Evolutionary conservation across 2,329 filamentous ascomycete species (phyloP).

Genomic region (Sporothrix luriei): DNA sequence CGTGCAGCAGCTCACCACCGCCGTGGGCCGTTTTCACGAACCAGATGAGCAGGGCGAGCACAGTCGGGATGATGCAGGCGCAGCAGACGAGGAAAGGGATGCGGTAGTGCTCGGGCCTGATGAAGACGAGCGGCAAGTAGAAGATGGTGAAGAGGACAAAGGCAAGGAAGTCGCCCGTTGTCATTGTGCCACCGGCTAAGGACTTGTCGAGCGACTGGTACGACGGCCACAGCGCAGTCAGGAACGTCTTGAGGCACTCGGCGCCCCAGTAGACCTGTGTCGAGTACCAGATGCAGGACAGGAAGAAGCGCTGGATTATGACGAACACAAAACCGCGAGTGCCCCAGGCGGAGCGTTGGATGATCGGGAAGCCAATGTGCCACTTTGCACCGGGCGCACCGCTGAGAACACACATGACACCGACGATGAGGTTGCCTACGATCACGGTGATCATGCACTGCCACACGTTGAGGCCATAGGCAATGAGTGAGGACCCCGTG

Average conservation of each 20-base stretch:
- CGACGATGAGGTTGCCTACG: slow-evolving; percentile 48
- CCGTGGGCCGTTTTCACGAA: slow-evolving; percentile 42
- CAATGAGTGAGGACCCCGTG: slow-evolving; percentile 38
- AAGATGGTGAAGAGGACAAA: slow-evolving; percentile 40
- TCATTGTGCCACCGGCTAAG: slow-evolving; percentile 38
- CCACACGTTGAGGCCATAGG: slow-evolving; percentile 26
- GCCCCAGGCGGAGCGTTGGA: slow-evolving; percentile 47
- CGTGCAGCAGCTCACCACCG: slow-evolving; percentile 40
- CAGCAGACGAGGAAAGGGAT: slow-evolving; percentile 41
- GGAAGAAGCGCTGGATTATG: slow-evolving; percentile 49
- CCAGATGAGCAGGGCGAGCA: slow-evolving; percentile 45
- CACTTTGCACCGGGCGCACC: slow-evolving; percentile 47
- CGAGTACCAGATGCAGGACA: slow-evolving; percentile 56
- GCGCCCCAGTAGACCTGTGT: slow-evolving; percentile 48
- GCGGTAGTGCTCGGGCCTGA: slow-evolving; percentile 48
- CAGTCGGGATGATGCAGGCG: slow-evolving; percentile 40
- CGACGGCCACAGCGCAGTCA: slow-evolving; percentile 39
- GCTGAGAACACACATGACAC: slow-evolving; percentile 43
- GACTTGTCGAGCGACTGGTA: slow-evolving; percentile 38
- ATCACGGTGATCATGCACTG: slow-evolving; percentile 53
- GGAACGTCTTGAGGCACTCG: slow-evolving; percentile 45
- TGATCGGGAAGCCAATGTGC: slow-evolving; percentile 50
- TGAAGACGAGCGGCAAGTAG: slow-evolving; percentile 48
- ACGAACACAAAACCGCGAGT: slow-evolving; percentile 47
- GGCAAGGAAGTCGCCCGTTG: slow-evolving; percentile 39